Percentiles rank a stretch among this genome's conserved stretches.
Evolutionary conservation across 345 rosid genomes (phyloP).

Genomic region (Acer negundo): DNA sequence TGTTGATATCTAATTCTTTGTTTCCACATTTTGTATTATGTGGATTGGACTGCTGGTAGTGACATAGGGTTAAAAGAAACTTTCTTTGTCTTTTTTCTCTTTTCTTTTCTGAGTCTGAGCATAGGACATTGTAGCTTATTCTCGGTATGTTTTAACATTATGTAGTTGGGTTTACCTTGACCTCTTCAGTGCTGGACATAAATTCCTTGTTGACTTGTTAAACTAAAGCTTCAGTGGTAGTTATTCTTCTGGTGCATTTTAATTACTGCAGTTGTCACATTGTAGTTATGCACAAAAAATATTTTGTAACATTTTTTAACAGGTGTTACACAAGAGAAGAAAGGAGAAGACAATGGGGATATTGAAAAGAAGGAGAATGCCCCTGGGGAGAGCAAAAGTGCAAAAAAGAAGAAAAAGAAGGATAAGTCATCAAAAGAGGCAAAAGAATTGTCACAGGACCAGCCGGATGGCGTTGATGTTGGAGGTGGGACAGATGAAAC

Average conservation of each 20-base stretch:
- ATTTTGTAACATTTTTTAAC: conserved; percentile 8
- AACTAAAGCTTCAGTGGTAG: background rate
- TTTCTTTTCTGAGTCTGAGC: background rate
- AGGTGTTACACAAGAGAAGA: conserved; percentile 37
- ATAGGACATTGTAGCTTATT: background rate
- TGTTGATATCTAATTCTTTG: background rate
- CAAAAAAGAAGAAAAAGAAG: conserved; percentile 79
- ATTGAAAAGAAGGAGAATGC: conserved; percentile 61
- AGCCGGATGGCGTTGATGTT: conserved; percentile 33
- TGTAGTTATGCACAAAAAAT: conserved; percentile 3
- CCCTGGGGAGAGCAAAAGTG: conserved; percentile 59
- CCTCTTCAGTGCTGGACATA: background rate
- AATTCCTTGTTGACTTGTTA: background rate
- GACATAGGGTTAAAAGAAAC: background rate
- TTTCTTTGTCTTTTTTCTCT: too few species aligned
- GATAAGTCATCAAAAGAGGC: conserved; percentile 57
- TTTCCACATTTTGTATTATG: background rate
- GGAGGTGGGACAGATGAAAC: conserved; percentile 31
- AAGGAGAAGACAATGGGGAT: conserved; percentile 39
- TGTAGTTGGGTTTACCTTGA: background rate
- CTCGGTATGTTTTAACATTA: background rate
- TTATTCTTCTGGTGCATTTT: background rate
- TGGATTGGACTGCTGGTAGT: background rate
- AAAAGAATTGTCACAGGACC: conserved; percentile 53
- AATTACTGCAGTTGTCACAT: background rate